These are phyloP conservation scores for Apostasia shenzhenica DNA, from an alignment of 106 monocot genomes.

Conservation along the genomic window DNA sequence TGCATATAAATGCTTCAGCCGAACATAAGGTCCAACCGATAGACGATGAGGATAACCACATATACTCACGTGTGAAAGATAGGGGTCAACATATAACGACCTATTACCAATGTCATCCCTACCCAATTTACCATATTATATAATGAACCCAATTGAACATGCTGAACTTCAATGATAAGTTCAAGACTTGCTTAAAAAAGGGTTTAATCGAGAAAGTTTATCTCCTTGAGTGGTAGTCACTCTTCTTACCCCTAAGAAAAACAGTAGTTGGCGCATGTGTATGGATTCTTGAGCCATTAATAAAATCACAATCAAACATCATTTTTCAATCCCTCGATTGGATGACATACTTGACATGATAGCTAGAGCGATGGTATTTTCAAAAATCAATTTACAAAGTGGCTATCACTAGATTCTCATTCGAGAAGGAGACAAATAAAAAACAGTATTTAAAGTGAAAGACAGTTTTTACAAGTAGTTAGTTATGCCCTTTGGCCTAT, in stretches of 20 bases:
- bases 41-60: no score
- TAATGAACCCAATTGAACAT: neutral
- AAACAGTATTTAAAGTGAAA: neutral
- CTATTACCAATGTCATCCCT: neutral
- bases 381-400: neutral
- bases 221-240: neutral
- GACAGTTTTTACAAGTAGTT: neutral
- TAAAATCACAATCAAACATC: neutral
- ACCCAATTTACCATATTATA: constrained; percentile 5
- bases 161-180: neutral
- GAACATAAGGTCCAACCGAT: no score
- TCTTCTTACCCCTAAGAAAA: neutral
- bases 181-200: neutral
- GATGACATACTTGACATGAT: neutral
- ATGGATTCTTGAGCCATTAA: neutral
- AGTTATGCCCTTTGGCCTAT: constrained; percentile 1
- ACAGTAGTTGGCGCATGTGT: neutral
- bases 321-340: neutral
- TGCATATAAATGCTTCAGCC: no score
- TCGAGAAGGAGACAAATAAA: neutral
- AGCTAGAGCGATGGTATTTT: neutral
- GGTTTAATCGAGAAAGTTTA: neutral
- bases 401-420: constrained; percentile 6
- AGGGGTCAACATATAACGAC: neutral
- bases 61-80: no score